A percentile compares a stretch with the other conserved stretches of the same genome.
phyloP scores from a whole-genome alignment of 768 basidiomycete genomes.

The Leccinum obscurum region DNA sequence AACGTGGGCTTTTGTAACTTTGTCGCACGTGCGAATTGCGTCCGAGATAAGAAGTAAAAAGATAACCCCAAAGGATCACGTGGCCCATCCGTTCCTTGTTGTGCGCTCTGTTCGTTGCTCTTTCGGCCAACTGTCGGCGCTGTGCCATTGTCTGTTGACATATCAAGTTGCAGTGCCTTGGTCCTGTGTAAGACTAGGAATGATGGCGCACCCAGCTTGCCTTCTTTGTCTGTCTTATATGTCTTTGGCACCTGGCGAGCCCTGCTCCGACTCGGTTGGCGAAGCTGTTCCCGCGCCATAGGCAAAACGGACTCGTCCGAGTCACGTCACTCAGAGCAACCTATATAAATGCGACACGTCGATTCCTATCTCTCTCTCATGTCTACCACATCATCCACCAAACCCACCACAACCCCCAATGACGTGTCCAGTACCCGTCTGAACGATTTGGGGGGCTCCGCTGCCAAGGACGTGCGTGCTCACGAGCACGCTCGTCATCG shows the following conservation, averaged over 20 bases:
- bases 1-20: conserved; percentile 7
- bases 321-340: conserved; percentile 24
- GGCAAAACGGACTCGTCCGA: conserved; percentile 8
- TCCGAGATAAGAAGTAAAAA: conserved; percentile 21
- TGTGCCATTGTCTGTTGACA: neutral
- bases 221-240: conserved; percentile 8
- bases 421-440: conserved; percentile 18
- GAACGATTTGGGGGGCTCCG: conserved; percentile 13
- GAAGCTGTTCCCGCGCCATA: conserved; percentile 24
- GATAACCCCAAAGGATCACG: conserved; percentile 22
- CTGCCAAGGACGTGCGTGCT: conserved; percentile 32
- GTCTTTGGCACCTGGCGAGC: neutral
- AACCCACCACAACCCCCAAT: conserved; percentile 21
- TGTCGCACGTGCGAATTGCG: conserved; percentile 10
- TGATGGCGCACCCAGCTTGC: conserved; percentile 11
- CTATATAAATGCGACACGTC: conserved; percentile 32
- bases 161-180: conserved; percentile 27
- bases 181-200: conserved; percentile 19
- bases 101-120: conserved; percentile 2
- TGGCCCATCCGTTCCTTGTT: conserved; percentile 12
- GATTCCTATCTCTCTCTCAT: conserved; percentile 21
- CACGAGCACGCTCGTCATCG: conserved; percentile 36
- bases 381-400: conserved; percentile 30
- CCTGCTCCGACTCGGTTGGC: conserved; percentile 18
- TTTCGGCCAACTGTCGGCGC: conserved; percentile 4